These are phyloP conservation scores for Starmerella vaccinii DNA, from an alignment of 805 yeast species.

Conservation along the genomic window DNA sequence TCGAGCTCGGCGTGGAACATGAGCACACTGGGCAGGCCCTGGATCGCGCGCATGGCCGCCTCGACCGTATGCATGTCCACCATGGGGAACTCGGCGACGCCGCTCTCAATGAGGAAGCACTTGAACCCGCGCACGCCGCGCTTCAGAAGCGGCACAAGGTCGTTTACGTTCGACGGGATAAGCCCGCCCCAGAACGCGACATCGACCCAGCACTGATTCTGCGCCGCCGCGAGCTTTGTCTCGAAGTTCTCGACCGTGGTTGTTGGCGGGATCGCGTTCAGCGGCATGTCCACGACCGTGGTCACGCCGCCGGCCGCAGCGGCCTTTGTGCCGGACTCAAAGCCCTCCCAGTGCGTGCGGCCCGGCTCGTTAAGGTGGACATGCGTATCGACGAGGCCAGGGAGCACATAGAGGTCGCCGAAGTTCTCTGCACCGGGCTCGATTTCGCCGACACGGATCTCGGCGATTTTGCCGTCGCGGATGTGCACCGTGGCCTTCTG, in stretches of 20 bases:
- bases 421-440: slow-evolving; percentile 37
- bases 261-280: slow-evolving; percentile 93
- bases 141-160: slow-evolving; percentile 62
- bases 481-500: slow-evolving; percentile 26
- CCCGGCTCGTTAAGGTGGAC: slow-evolving; percentile 96
- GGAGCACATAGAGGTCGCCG: slow-evolving; percentile 62
- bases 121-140: slow-evolving; percentile 92
- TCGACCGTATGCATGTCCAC: slow-evolving; percentile 53
- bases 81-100: slow-evolving; percentile 90
- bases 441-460: slow-evolving; percentile 22
- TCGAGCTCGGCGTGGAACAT: slow-evolving; percentile 95
- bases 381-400: slow-evolving; percentile 89
- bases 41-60: slow-evolving; percentile 52
- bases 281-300: slow-evolving; percentile 91
- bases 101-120: slow-evolving; percentile 83
- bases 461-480: slow-evolving; percentile 48
- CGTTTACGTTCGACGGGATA: slow-evolving; percentile 63
- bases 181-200: slow-evolving; percentile 96
- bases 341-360: slow-evolving; percentile 96
- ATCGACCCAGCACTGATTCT: slow-evolving; percentile 80
- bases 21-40: slow-evolving; percentile 55
- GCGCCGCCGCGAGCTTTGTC: slow-evolving; percentile 65
- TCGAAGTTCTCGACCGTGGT: slow-evolving; percentile 71
- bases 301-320: slow-evolving; percentile 97
- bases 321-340: slow-evolving; percentile 85